Conservation (phyloP, 306 rosid genomes). For the Dryas drummondii region DNA sequence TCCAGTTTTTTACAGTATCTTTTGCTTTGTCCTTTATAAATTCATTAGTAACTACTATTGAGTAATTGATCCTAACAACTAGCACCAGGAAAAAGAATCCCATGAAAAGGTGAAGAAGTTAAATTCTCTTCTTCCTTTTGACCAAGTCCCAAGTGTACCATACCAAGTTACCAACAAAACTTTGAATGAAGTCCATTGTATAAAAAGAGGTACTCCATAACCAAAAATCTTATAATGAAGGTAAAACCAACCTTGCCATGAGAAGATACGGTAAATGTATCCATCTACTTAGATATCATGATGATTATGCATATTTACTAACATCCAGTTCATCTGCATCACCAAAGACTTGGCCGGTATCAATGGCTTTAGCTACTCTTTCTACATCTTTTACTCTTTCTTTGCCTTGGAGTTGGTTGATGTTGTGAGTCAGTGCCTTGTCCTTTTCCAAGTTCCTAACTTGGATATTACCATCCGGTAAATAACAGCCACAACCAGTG, state of each 20-base stretch:
- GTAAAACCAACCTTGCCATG: not conserved
- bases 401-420: conserved; percentile 2
- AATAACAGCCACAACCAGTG: not conserved
- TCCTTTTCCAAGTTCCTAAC: conserved; percentile 10
- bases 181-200: not conserved
- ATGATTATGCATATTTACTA: too few relatives aligned
- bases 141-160: not conserved
- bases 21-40: not conserved
- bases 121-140: not conserved
- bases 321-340: too few relatives aligned
- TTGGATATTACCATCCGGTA: not conserved
- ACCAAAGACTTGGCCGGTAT: not conserved
- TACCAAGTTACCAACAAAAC: not conserved
- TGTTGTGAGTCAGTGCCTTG: not conserved
- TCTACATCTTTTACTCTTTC: not conserved
- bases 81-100: not conserved
- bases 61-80: not conserved
- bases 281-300: too few relatives aligned
- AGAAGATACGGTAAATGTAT: not conserved
- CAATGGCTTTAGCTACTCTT: not conserved
- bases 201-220: not conserved
- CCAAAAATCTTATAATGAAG: not conserved
- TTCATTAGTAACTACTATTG: too few relatives aligned
- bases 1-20: not conserved
- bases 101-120: conserved; percentile 4